A percentile compares a stretch with the other conserved stretches of the same genome.
phyloP scores from a whole-genome alignment of 352 stramenopile genomes.

The Albugo laibachii region DNA sequence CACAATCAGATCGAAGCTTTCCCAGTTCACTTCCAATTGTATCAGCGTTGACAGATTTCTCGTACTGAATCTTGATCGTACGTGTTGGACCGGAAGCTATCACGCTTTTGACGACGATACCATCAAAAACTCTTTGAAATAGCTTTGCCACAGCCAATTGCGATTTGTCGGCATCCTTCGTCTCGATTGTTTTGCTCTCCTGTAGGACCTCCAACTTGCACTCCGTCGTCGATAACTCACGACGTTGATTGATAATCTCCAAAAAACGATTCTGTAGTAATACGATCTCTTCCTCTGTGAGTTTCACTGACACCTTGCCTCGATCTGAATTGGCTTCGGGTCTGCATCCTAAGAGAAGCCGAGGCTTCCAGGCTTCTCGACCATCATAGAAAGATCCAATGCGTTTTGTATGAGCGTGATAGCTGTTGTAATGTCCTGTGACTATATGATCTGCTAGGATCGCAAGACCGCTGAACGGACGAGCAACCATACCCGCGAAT shows the following conservation, averaged over 20 bases:
- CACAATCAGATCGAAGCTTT: neutral
- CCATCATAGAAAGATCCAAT: constrained; percentile 14
- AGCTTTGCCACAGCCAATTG: too few species aligned
- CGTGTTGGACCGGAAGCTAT: neutral
- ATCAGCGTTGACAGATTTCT: neutral
- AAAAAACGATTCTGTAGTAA: constrained; percentile 9
- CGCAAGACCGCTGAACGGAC: constrained; percentile 26
- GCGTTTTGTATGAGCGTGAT: constrained; percentile 16
- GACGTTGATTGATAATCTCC: constrained; percentile 14
- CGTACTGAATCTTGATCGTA: neutral
- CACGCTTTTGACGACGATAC: neutral
- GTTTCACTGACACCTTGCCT: neutral
- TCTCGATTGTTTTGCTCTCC: too few species aligned
- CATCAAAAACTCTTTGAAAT: too few species aligned
- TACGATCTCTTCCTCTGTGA: neutral
- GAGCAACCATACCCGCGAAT: constrained; percentile 25
- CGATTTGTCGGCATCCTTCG: too few species aligned
- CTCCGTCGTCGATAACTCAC: too few species aligned
- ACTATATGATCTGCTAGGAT: constrained; percentile 46
- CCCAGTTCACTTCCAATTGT: neutral
- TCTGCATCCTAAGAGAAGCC: constrained; percentile 22
- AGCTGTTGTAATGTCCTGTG: constrained; percentile 38
- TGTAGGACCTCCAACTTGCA: too few species aligned
- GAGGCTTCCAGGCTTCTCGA: too few species aligned
- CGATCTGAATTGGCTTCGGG: neutral